phyloP scores from a whole-genome alignment of 2,329 filamentous ascomycete genomes.

The Gliomastix tumulicola region DNA sequence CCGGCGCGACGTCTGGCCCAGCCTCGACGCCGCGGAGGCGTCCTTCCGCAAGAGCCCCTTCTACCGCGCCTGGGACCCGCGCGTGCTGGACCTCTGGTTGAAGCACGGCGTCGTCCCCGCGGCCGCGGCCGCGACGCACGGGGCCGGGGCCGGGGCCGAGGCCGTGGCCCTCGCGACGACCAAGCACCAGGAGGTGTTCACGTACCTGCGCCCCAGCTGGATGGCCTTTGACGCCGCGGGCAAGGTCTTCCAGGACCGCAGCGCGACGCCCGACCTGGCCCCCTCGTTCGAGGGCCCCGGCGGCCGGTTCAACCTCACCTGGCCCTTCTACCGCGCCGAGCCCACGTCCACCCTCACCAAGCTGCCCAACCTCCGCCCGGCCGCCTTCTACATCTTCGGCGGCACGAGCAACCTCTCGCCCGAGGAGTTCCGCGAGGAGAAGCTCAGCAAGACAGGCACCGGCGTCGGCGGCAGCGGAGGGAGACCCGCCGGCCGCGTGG shows the following conservation, averaged over 20 bases:
- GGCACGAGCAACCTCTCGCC: slow-evolving; percentile 48
- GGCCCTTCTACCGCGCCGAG: slow-evolving; percentile 64
- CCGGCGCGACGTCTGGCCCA: slow-evolving; percentile 79
- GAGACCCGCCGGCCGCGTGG: slow-evolving; percentile 56
- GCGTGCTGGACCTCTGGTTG: slow-evolving; percentile 61
- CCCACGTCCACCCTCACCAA: slow-evolving; percentile 45
- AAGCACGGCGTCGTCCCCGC: slow-evolving; percentile 59
- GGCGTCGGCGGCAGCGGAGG: slow-evolving; percentile 64
- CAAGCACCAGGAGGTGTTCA: slow-evolving; percentile 75
- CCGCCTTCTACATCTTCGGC: slow-evolving; percentile 65
- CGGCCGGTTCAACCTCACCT: slow-evolving; percentile 24
- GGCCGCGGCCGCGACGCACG: slow-evolving; percentile 34
- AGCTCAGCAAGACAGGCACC: slow-evolving; percentile 56
- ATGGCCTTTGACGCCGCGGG: slow-evolving; percentile 30
- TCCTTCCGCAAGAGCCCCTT: slow-evolving; percentile 61
- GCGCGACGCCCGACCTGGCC: slow-evolving; percentile 38
- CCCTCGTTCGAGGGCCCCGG: slow-evolving; percentile 24
- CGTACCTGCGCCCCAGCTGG: slow-evolving; percentile 59
- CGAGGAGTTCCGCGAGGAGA: slow-evolving; percentile 43
- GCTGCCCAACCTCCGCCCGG: slow-evolving; percentile 55
- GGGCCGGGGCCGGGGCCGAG: too few species aligned
- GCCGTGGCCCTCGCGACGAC: slow-evolving; percentile 76
- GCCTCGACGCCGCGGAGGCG: slow-evolving; percentile 58
- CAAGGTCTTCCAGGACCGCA: slow-evolving; percentile 27
- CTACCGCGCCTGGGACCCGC: slow-evolving; percentile 74